phyloP scores from a whole-genome alignment of 176 grass and related monocot genomes.

The Aegilops umbellulata region DNA sequence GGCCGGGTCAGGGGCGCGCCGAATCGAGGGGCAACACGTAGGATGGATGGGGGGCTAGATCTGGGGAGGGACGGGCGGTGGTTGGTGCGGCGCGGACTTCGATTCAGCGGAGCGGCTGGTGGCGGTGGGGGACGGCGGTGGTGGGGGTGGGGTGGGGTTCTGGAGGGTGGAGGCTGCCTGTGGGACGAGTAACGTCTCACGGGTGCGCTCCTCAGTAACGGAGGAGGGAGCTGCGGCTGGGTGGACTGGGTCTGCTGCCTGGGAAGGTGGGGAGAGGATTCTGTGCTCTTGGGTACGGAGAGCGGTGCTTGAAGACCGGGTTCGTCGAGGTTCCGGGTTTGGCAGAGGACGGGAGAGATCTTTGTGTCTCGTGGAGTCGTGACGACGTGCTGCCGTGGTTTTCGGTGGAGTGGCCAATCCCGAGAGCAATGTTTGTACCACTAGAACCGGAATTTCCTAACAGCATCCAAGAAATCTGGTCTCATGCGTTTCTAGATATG shows the following conservation, averaged over 20 bases:
- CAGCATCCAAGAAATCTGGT: too few relatives aligned
- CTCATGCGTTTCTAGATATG: too few relatives aligned
- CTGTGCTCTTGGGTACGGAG: too few relatives aligned
- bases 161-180: not conserved
- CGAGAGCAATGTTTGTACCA: too few relatives aligned
- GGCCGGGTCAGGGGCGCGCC: slow-evolving; percentile 23
- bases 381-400: not conserved
- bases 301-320: not conserved
- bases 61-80: slow-evolving; percentile 6
- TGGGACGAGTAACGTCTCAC: slow-evolving; percentile 11
- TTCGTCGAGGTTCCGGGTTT: not conserved
- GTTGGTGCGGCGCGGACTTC: slow-evolving; percentile 18
- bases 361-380: not conserved
- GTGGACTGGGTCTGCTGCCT: not conserved
- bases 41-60: slow-evolving; percentile 18
- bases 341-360: not conserved
- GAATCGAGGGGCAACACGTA: slow-evolving; percentile 31
- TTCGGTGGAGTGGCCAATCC: not conserved
- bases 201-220: not conserved
- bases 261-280: not conserved
- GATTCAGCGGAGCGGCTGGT: slow-evolving; percentile 2
- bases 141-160: not conserved
- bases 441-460: too few relatives aligned
- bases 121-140: not conserved
- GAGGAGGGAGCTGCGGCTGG: not conserved